Evolutionary conservation across 2,329 filamentous ascomycete genomes (phyloP).

Genomic region (Ophiostoma tasmaniense): DNA sequence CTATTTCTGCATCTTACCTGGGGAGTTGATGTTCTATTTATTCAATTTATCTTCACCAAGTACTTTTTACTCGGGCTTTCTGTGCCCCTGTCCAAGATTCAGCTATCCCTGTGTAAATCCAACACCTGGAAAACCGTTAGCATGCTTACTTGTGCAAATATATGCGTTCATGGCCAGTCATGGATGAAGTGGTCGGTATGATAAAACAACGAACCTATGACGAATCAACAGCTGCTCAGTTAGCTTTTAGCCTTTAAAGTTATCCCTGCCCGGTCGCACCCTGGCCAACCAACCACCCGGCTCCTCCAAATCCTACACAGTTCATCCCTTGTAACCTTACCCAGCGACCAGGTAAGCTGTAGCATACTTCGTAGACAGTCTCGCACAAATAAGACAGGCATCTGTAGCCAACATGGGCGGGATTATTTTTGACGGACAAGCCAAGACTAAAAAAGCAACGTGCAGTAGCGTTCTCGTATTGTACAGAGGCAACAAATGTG

Average conservation of each 20-base stretch:
- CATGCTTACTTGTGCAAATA: neutral
- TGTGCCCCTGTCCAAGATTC: neutral
- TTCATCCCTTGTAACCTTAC: neutral
- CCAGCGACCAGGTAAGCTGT: neutral
- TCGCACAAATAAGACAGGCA: neutral
- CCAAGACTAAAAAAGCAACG: neutral
- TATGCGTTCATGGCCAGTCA: neutral
- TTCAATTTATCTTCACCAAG: neutral
- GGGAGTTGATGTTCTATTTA: neutral
- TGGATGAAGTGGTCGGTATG: neutral
- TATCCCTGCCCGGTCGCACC: neutral
- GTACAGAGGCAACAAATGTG: neutral
- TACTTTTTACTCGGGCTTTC: neutral
- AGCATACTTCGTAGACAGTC: neutral
- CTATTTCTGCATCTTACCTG: neutral
- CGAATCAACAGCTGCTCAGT: neutral
- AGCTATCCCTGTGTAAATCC: neutral
- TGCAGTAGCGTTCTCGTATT: conserved; percentile 8
- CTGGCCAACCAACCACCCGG: conserved; percentile 3
- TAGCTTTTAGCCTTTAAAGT: neutral
- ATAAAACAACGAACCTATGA: neutral
- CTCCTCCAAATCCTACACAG: neutral
- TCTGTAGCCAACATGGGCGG: neutral
- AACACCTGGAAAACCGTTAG: neutral
- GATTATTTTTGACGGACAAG: neutral